Evolutionary conservation across 2,329 filamentous ascomycete genomes (phyloP).

Genomic region (Apiospora phragmitis): DNA sequence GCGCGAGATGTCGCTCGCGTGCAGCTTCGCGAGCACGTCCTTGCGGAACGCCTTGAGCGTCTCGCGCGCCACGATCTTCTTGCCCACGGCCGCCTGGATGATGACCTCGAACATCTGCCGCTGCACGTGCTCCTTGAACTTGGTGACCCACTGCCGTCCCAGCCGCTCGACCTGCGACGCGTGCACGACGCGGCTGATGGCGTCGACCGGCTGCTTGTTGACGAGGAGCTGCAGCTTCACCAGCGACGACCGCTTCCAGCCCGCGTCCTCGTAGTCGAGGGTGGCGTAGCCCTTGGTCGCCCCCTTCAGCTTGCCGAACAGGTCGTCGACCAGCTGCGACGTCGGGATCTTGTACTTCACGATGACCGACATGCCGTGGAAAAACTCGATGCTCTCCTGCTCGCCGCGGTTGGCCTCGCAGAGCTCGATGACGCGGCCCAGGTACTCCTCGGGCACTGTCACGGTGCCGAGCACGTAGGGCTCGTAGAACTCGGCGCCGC

Average conservation of each 20-base stretch:
- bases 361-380: slow-evolving; percentile 89
- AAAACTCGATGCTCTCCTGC: slow-evolving; percentile 87
- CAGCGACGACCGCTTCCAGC: slow-evolving; percentile 77
- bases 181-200: slow-evolving; percentile 89
- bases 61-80: slow-evolving; percentile 82
- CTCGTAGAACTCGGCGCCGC: slow-evolving; percentile 49
- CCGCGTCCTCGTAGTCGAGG: slow-evolving; percentile 94
- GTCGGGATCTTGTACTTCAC: slow-evolving; percentile 89
- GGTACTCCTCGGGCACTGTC: slow-evolving; percentile 89
- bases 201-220: slow-evolving; percentile 91
- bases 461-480: slow-evolving; percentile 71
- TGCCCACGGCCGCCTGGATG: slow-evolving; percentile 87
- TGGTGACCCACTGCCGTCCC: slow-evolving; percentile 84
- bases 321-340: slow-evolving; percentile 89
- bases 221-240: slow-evolving; percentile 91
- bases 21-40: slow-evolving; percentile 89
- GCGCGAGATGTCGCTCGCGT: slow-evolving; percentile 83
- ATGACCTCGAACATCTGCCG: slow-evolving; percentile 96
- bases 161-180: slow-evolving; percentile 76
- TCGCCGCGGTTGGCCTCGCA: slow-evolving; percentile 88
- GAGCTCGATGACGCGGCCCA: slow-evolving; percentile 91
- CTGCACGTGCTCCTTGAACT: slow-evolving; percentile 96
- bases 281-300: slow-evolving; percentile 93
- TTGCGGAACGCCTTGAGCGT: slow-evolving; percentile 97
- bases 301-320: slow-evolving; percentile 95